These are phyloP conservation scores for Tillandsia leiboldiana DNA, from an alignment of 176 grass and related monocot species.

Conservation along the genomic window DNA sequence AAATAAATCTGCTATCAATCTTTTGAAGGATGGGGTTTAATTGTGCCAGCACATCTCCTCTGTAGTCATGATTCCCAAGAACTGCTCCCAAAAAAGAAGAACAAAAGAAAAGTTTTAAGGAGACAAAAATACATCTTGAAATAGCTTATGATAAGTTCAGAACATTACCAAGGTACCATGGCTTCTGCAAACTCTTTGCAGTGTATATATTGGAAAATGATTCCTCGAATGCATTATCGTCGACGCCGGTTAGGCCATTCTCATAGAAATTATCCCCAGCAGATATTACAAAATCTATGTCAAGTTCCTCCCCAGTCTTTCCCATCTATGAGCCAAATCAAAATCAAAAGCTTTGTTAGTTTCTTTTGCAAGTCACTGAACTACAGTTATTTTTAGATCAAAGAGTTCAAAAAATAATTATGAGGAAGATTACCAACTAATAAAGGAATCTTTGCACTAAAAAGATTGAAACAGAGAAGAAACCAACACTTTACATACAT, in stretches of 20 bases:
- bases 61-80: constrained; percentile 81
- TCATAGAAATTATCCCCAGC: constrained; percentile 86
- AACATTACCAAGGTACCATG: constrained; percentile 71
- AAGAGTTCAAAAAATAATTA: background rate
- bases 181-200: constrained; percentile 59
- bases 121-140: background rate
- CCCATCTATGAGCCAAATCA: constrained; percentile 46
- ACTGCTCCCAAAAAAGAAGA: constrained; percentile 19
- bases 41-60: constrained; percentile 44
- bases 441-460: too few species aligned
- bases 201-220: constrained; percentile 77
- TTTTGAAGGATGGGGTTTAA: constrained; percentile 27
- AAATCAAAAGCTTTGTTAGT: background rate
- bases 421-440: too few species aligned
- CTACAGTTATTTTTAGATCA: background rate
- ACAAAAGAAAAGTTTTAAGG: background rate
- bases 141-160: background rate
- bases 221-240: constrained; percentile 56
- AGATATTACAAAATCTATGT: constrained; percentile 71
- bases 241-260: constrained; percentile 45
- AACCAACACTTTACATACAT: too few species aligned
- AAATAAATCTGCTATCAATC: constrained; percentile 50
- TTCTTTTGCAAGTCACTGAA: background rate
- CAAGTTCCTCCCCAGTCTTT: constrained; percentile 37
- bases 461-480: too few species aligned